Evolutionary conservation across 1,284 basidiomycete species (phyloP).

Genomic region (Laetiporus sulphureus): DNA sequence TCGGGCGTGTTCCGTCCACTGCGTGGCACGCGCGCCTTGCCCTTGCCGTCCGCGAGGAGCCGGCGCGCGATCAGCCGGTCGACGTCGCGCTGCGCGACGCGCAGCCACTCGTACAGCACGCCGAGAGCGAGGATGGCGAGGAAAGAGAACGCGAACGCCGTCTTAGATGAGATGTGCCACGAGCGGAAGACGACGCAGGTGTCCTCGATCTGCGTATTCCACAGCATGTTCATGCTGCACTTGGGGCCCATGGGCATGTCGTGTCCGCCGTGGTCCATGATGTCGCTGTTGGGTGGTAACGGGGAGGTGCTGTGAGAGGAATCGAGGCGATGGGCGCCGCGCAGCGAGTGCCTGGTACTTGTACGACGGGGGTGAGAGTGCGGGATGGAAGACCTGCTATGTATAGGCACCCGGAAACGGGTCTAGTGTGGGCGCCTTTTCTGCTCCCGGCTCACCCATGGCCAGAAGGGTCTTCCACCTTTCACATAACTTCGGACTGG

Average conservation of each 20-base stretch:
- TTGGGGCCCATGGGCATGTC: slow-evolving; percentile 17
- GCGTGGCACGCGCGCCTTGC: slow-evolving; percentile 29
- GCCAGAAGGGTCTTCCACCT: too few species aligned
- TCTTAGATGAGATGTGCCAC: slow-evolving; percentile 63
- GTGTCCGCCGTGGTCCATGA: slow-evolving; percentile 42
- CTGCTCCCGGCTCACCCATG: too few species aligned
- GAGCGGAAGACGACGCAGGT: slow-evolving; percentile 69
- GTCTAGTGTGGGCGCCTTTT: too few species aligned
- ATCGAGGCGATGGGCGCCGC: neutral
- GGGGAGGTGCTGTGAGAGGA: slow-evolving; percentile 1
- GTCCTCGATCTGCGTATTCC: slow-evolving; percentile 70
- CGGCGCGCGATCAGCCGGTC: slow-evolving; percentile 50
- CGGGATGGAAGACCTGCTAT: too few species aligned
- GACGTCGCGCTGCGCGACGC: slow-evolving; percentile 48
- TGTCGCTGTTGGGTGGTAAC: neutral
- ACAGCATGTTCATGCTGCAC: slow-evolving; percentile 19
- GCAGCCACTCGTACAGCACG: slow-evolving; percentile 71
- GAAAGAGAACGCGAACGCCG: slow-evolving; percentile 55
- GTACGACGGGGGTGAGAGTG: neutral
- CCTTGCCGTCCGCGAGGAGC: slow-evolving; percentile 40
- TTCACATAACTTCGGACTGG: too few species aligned
- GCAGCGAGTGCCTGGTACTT: neutral
- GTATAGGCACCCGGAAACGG: too few species aligned
- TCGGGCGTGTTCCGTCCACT: slow-evolving; percentile 40
- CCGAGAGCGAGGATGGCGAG: slow-evolving; percentile 56